Evolutionary conservation across 148 eudicot species (phyloP).

Genomic region (Camellia sinensis): DNA sequence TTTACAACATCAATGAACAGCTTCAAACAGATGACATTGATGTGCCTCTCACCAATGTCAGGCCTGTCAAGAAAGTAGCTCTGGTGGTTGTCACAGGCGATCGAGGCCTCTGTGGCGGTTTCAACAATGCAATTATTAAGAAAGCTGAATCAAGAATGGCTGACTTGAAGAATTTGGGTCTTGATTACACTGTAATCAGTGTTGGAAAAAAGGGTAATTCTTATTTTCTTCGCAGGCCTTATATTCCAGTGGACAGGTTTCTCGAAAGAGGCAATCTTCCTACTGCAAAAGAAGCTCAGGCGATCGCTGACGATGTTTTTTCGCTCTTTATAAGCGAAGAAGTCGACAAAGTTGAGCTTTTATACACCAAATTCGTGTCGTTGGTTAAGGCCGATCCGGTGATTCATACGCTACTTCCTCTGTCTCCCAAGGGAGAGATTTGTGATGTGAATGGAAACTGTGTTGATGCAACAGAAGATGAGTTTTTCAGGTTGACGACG

Average conservation of each 20-base stretch:
- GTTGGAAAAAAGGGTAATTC: slow-evolving; percentile 17
- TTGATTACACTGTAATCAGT: slow-evolving; percentile 18
- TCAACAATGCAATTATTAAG: slow-evolving; percentile 9
- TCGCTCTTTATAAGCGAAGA: too few species aligned
- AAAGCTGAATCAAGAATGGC: slow-evolving; percentile 14
- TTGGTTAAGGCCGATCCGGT: slow-evolving; percentile 47
- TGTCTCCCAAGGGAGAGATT: slow-evolving; percentile 30
- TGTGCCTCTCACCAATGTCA: slow-evolving; percentile 6
- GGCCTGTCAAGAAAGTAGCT: slow-evolving; percentile 21
- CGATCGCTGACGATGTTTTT: too few species aligned
- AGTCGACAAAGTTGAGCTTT: slow-evolving; percentile 23
- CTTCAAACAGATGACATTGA: slow-evolving; percentile 17
- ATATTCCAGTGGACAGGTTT: slow-evolving; percentile 9
- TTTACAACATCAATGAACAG: slow-evolving; percentile 12
- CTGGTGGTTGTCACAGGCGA: slow-evolving; percentile 18
- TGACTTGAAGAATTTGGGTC: slow-evolving; percentile 13
- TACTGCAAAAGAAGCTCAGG: too few species aligned
- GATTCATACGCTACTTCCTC: slow-evolving; percentile 49
- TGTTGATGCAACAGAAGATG: slow-evolving; percentile 45
- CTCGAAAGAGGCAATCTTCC: slow-evolving; percentile 7
- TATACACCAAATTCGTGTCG: slow-evolving; percentile 51
- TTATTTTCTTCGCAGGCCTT: neutral
- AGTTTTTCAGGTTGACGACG: slow-evolving; percentile 48
- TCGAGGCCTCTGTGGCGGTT: slow-evolving; percentile 14
- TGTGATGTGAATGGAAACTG: slow-evolving; percentile 47